Conservation (phyloP, 352 stramenopile genomes). For the Phytophthora multivora region DNA sequence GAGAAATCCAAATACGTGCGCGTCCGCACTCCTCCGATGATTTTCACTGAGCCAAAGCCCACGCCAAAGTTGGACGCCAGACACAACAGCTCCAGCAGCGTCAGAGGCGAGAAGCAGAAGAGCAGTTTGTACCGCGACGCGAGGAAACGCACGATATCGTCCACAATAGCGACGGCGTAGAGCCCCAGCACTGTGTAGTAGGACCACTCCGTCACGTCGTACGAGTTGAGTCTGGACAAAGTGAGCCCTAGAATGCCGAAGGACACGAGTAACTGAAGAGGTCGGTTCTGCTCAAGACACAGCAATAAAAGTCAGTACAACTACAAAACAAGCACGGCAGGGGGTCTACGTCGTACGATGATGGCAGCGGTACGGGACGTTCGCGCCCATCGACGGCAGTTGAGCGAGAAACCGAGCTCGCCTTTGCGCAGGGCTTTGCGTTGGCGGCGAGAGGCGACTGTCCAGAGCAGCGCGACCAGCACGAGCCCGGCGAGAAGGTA, state of each 20-base stretch:
- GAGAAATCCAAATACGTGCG: constrained; percentile 88
- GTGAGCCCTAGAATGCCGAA: constrained; percentile 73
- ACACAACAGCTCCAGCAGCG: constrained; percentile 76
- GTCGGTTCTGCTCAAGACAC: constrained; percentile 56
- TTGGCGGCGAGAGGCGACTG: constrained; percentile 56
- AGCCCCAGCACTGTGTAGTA: constrained; percentile 75
- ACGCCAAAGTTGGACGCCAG: constrained; percentile 77
- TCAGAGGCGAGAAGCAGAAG: constrained; percentile 77
- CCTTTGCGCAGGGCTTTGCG: constrained; percentile 53
- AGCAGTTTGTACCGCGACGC: constrained; percentile 81
- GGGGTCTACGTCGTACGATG: constrained; percentile 45
- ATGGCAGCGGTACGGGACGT: constrained; percentile 75
- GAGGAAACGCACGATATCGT: constrained; percentile 80
- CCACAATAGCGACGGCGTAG: constrained; percentile 63
- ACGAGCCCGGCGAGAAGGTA: constrained; percentile 56
- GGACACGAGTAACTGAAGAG: constrained; percentile 77
- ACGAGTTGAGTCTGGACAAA: constrained; percentile 71
- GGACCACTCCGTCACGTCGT: constrained; percentile 63
- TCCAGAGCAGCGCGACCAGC: constrained; percentile 61
- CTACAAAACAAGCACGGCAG: neutral
- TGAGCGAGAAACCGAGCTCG: constrained; percentile 84
- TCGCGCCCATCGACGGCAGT: constrained; percentile 71
- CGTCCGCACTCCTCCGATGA: constrained; percentile 56
- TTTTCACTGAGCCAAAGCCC: constrained; percentile 69
- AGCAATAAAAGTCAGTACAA: constrained; percentile 4